These are phyloP conservation scores for Alternaria brassicae DNA, from an alignment of 2,329 filamentous ascomycete genomes.

Conservation along the genomic window DNA sequence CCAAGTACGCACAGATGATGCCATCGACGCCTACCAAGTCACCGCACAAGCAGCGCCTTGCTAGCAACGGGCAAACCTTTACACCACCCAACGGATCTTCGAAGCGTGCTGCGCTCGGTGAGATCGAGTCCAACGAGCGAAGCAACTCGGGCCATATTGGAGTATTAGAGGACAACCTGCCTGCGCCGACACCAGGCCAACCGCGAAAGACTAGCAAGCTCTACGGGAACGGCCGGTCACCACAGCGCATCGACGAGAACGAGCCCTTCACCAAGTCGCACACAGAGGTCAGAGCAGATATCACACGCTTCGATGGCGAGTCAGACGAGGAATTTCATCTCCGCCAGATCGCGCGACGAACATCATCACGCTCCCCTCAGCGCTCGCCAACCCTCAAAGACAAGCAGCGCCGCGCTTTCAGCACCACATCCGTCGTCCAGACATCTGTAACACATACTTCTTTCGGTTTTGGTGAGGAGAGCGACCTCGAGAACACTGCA, in stretches of 20 bases:
- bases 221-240: slow-evolving; percentile 65
- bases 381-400: slow-evolving; percentile 65
- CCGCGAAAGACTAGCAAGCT: slow-evolving; percentile 85
- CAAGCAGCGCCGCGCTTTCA: slow-evolving; percentile 74
- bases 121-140: slow-evolving; percentile 83
- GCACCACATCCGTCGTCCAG: slow-evolving; percentile 68
- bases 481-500: slow-evolving; percentile 56
- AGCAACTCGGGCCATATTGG: slow-evolving; percentile 58
- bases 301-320: slow-evolving; percentile 67
- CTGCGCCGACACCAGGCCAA: slow-evolving; percentile 93
- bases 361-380: slow-evolving; percentile 67
- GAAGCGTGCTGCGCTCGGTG: slow-evolving; percentile 85
- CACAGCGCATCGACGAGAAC: slow-evolving; percentile 56
- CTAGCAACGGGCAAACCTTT: slow-evolving; percentile 73
- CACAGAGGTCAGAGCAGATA: slow-evolving; percentile 65
- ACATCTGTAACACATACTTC: slow-evolving; percentile 47
- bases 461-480: slow-evolving; percentile 51
- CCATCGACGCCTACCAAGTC: slow-evolving; percentile 66
- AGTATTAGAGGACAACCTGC: slow-evolving; percentile 87
- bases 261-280: slow-evolving; percentile 60
- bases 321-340: slow-evolving; percentile 85
- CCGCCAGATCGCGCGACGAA: slow-evolving; percentile 66
- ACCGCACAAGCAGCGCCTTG: slow-evolving; percentile 55
- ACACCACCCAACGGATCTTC: slow-evolving; percentile 84
- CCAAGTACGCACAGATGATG: slow-evolving; percentile 73